These are phyloP conservation scores for Kregervanrija delftensis DNA, from an alignment of 805 yeast genomes.

Conservation along the genomic window DNA sequence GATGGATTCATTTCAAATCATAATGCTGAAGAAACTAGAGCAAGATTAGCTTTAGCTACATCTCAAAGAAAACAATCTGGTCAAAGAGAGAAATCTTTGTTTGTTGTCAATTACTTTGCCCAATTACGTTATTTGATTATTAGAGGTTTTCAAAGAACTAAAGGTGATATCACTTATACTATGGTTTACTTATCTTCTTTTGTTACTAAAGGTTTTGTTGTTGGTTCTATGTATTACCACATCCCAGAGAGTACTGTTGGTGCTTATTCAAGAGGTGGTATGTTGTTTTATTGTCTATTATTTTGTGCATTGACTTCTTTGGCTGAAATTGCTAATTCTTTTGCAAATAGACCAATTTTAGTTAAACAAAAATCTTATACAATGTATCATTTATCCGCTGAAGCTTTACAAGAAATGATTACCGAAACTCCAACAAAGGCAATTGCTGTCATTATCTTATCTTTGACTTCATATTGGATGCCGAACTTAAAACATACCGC, in stretches of 20 bases:
- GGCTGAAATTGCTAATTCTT: conserved; percentile 56
- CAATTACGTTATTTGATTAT: conserved; percentile 46
- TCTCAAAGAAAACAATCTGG: conserved; percentile 32
- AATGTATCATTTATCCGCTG: conserved; percentile 58
- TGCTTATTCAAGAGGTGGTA: conserved; percentile 56
- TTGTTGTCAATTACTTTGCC: conserved; percentile 35
- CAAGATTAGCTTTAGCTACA: conserved; percentile 36
- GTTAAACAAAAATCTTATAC: conserved; percentile 60
- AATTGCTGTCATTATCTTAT: conserved; percentile 42
- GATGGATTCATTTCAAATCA: conserved; percentile 33
- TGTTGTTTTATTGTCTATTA: conserved; percentile 52
- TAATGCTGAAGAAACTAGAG: conserved; percentile 33
- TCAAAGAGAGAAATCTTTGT: conserved; percentile 30
- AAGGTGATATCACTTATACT: conserved; percentile 54
- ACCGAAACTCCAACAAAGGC: conserved; percentile 55
- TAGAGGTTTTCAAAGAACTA: conserved; percentile 53
- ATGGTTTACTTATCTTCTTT: conserved; percentile 48
- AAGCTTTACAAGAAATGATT: conserved; percentile 52
- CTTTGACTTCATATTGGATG: conserved; percentile 44
- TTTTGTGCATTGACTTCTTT: conserved; percentile 57
- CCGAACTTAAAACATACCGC: conserved; percentile 43
- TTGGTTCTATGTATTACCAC: conserved; percentile 54
- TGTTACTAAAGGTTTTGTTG: conserved; percentile 49
- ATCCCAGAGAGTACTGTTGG: conserved; percentile 45
- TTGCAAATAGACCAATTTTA: conserved; percentile 53